Evolutionary conservation across 495 filamentous ascomycete species (phyloP).

Genomic region (Hyaloscypha finlandica): DNA sequence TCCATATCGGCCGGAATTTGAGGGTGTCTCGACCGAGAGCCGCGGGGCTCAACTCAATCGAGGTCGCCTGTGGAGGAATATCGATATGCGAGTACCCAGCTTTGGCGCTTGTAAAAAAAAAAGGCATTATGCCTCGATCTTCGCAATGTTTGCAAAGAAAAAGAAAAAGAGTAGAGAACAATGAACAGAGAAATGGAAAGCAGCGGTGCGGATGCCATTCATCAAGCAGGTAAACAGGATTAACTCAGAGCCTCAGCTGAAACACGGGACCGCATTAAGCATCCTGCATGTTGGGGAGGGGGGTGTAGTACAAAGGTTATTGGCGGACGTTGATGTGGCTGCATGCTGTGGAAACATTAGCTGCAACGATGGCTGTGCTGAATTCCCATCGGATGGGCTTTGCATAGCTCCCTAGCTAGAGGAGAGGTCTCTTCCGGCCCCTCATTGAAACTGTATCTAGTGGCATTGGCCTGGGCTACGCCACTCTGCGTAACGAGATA

Average conservation of each 20-base stretch:
- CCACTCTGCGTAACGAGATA: too few species aligned
- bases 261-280: background rate
- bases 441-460: too few species aligned
- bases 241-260: slow-evolving; percentile 2
- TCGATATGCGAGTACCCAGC: background rate
- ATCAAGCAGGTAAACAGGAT: slow-evolving; percentile 3
- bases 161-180: background rate
- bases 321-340: slow-evolving; percentile 1
- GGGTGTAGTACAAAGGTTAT: background rate
- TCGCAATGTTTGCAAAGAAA: background rate
- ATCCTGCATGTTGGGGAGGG: background rate
- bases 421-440: background rate
- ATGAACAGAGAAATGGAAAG: background rate
- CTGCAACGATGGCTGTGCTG: background rate
- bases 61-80: background rate
- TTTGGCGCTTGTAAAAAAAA: background rate
- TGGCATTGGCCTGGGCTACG: too few species aligned
- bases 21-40: background rate
- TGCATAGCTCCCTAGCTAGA: background rate
- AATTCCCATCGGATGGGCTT: background rate
- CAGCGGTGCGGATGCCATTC: background rate
- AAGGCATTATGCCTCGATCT: background rate
- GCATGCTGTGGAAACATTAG: background rate
- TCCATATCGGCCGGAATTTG: background rate
- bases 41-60: background rate